phyloP scores from a whole-genome alignment of 495 filamentous ascomycete species.

The Collariella sp. region DNA sequence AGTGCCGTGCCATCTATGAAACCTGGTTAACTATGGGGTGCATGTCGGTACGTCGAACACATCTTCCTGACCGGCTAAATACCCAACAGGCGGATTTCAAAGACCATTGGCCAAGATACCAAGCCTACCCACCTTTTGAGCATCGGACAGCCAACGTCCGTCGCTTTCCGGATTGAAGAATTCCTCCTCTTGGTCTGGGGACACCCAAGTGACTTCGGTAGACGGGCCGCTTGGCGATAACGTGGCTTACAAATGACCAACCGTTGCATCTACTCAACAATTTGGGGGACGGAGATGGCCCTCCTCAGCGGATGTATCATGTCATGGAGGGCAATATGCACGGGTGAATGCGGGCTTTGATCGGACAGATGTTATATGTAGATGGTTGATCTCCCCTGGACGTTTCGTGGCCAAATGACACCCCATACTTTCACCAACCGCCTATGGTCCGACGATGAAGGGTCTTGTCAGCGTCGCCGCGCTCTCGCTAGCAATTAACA shows the following conservation, averaged over 20 bases:
- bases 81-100: neutral
- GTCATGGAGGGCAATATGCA: too few species aligned
- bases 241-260: too few species aligned
- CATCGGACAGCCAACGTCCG: constrained; percentile 11
- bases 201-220: constrained; percentile 1
- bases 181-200: neutral
- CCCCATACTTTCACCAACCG: neutral
- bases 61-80: constrained; percentile 9
- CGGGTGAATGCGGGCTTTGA: too few species aligned
- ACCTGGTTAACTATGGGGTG: constrained; percentile 14
- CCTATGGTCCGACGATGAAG: constrained; percentile 30
- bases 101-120: constrained; percentile 1
- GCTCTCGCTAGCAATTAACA: constrained; percentile 30
- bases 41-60: neutral
- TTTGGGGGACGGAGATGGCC: neutral
- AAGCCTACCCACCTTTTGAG: constrained; percentile 1
- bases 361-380: too few species aligned
- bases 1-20: neutral
- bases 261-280: neutral
- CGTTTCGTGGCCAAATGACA: neutral
- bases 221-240: constrained; percentile 8
- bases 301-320: neutral
- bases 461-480: constrained; percentile 25
- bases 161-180: neutral
- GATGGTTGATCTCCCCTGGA: too few species aligned